These are phyloP conservation scores for Croton laevigatus DNA, from an alignment of 441 rosid genomes.

Conservation along the genomic window DNA sequence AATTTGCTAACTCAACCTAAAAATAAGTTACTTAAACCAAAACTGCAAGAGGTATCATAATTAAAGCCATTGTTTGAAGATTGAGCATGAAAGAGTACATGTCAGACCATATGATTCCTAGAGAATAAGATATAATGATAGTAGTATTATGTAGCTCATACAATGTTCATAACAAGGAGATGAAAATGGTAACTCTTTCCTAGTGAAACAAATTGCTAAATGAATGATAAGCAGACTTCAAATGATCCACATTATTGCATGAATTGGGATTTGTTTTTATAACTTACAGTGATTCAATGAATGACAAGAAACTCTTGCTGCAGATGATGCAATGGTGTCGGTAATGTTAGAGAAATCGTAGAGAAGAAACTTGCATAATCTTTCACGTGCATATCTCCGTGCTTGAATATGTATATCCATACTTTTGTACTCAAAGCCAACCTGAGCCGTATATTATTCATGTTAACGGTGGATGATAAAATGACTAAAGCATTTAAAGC, in stretches of 20 bases:
- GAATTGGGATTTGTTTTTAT: neutral
- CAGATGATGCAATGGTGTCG: neutral
- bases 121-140: neutral
- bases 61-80: too few relatives aligned
- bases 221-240: slow-evolving; percentile 2
- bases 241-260: neutral
- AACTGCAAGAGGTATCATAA: too few relatives aligned
- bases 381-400: slow-evolving; percentile 11
- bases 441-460: slow-evolving; percentile 9
- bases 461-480: slow-evolving; percentile 9
- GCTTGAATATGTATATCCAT: slow-evolving; percentile 15
- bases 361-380: slow-evolving; percentile 21
- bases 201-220: neutral
- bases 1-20: too few relatives aligned
- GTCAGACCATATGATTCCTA: neutral
- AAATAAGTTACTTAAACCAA: too few relatives aligned
- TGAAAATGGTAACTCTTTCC: neutral
- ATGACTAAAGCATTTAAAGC: neutral
- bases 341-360: neutral
- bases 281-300: slow-evolving; percentile 19
- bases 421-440: slow-evolving; percentile 13
- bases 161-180: neutral
- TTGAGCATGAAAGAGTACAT: too few relatives aligned
- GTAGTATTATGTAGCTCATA: neutral
- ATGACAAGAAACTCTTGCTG: slow-evolving; percentile 11